A percentile compares a stretch with the other conserved stretches of the same genome.
Evolutionary conservation across 345 rosid genomes (phyloP).

Genomic region (Turnera subulata): DNA sequence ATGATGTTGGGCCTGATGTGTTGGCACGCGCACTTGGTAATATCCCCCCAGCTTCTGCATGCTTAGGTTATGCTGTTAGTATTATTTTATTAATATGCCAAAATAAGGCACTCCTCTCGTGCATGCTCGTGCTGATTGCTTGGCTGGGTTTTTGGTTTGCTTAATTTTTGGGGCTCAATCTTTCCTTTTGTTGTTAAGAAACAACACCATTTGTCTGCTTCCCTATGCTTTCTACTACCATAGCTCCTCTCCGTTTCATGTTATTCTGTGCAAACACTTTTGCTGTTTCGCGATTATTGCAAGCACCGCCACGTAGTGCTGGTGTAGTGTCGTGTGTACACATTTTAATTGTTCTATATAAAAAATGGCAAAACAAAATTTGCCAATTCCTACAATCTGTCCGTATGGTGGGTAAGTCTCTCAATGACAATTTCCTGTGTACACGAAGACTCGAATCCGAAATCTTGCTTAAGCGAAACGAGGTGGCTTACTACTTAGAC

Average conservation of each 20-base stretch:
- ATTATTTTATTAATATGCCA: neutral
- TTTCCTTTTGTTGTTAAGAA: neutral
- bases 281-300: neutral
- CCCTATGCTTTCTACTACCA: neutral
- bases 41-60: slow-evolving; percentile 21
- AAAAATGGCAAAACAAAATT: no score
- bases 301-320: neutral
- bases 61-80: neutral
- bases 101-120: neutral
- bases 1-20: slow-evolving; percentile 6
- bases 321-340: no score
- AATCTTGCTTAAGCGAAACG: no score
- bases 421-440: no score
- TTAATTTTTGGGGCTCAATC: neutral
- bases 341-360: no score
- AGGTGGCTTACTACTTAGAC: no score
- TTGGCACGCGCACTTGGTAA: slow-evolving; percentile 37
- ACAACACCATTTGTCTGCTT: neutral
- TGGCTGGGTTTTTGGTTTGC: neutral
- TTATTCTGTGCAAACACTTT: no score
- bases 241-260: neutral
- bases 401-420: no score
- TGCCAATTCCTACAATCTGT: no score
- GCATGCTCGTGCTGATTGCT: neutral
- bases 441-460: no score